A percentile compares a stretch with the other conserved stretches of the same genome.
Conservation (phyloP, 2,329 filamentous ascomycete genomes). For the Hypoxylon sp. region DNA sequence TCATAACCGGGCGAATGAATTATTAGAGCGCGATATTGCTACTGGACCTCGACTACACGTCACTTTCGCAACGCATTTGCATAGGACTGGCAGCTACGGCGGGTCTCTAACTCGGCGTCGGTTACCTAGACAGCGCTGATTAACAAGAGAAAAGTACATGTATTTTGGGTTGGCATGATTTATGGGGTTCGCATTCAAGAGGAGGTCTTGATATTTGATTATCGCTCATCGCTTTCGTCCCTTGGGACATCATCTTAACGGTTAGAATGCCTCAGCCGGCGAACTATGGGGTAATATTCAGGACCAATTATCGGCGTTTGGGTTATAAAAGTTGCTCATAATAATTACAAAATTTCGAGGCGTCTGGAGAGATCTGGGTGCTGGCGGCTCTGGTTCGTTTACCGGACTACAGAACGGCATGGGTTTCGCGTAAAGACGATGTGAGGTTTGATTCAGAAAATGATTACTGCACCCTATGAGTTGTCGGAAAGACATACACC, state of each 20-base stretch:
- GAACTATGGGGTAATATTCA: conserved; percentile 20
- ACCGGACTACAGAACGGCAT: conserved; percentile 14
- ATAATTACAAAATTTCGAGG: conserved; percentile 12
- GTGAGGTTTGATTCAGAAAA: conserved; percentile 6
- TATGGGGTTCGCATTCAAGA: conserved; percentile 36
- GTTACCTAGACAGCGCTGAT: conserved; percentile 12
- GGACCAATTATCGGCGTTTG: conserved; percentile 36
- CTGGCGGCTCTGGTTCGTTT: conserved; percentile 4
- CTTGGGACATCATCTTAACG: conserved; percentile 1
- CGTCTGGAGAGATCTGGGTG: conserved; percentile 19
- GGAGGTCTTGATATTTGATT: conserved; percentile 23
- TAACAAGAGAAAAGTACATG: conserved; percentile 29
- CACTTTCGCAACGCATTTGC: conserved; percentile 25
- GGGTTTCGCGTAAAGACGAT: conserved; percentile 14
- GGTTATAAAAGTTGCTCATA: conserved; percentile 34
- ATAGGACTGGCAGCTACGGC: conserved; percentile 10
- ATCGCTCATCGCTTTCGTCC: conserved; percentile 12
- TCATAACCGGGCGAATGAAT: conserved; percentile 3
- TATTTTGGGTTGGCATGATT: conserved; percentile 30
- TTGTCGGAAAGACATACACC: neutral
- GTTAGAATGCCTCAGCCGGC: conserved; percentile 16
- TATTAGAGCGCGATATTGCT: conserved; percentile 6
- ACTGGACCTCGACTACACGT: neutral
- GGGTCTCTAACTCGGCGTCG: conserved; percentile 20
- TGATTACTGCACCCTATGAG: neutral